phyloP scores from a whole-genome alignment of 163 green algal genomes.

The Dunaliella salina region DNA sequence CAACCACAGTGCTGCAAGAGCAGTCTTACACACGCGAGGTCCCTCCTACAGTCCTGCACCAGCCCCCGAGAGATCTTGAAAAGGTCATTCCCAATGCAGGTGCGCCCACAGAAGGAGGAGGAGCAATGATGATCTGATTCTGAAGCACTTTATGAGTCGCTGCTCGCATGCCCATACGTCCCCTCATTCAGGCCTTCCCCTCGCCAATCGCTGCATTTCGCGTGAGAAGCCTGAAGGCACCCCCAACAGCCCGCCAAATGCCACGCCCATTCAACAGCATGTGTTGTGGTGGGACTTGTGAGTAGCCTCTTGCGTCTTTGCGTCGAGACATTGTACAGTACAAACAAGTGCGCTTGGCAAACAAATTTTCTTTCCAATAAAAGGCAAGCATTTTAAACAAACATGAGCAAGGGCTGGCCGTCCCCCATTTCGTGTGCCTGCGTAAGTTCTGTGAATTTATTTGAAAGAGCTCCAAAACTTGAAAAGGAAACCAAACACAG shows the following conservation, averaged over 20 bases:
- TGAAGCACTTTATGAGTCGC: no score
- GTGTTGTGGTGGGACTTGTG: constrained; percentile 15
- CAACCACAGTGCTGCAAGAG: neutral
- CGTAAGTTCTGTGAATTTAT: no score
- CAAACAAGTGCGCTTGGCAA: no score
- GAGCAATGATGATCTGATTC: no score
- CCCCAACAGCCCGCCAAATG: constrained; percentile 23
- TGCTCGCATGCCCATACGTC: no score
- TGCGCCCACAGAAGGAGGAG: neutral
- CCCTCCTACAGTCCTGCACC: constrained; percentile 17
- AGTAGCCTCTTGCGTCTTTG: neutral
- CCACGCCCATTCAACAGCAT: constrained; percentile 45
- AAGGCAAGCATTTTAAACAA: no score
- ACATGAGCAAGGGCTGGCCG: no score
- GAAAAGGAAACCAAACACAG: no score
- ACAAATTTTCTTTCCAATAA: no score
- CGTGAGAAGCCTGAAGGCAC: constrained; percentile 32
- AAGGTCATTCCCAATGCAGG: constrained; percentile 27
- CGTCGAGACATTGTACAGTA: no score
- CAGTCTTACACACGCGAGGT: constrained; percentile 8
- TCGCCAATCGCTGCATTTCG: constrained; percentile 39
- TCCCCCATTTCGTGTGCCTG: no score
- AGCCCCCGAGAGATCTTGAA: constrained; percentile 24
- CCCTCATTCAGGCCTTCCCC: constrained; percentile 27
- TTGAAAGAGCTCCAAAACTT: no score